Conservation (phyloP, 495 filamentous ascomycete genomes). For the Tuber borchii region DNA sequence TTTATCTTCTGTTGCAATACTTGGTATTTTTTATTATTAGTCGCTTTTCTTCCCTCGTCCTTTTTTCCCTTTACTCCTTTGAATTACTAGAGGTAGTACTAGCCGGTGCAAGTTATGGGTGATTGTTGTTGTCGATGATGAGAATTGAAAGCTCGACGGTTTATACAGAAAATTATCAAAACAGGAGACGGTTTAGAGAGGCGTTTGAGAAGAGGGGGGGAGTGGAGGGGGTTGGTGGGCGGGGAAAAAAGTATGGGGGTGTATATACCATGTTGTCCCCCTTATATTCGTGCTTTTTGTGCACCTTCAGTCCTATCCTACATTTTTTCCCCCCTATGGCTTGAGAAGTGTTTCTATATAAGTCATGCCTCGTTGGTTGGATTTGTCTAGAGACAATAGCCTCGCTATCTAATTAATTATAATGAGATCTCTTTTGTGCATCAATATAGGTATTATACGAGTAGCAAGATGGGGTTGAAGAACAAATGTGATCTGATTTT, state of each 20-base stretch:
- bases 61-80: not conserved
- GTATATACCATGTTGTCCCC: conserved; percentile 1
- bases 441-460: not conserved
- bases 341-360: conserved; percentile 2
- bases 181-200: not conserved
- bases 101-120: conserved; percentile 2
- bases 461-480: not conserved
- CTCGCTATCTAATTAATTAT: conserved; percentile 1
- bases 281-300: not conserved
- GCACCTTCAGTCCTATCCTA: not conserved
- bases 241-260: not conserved
- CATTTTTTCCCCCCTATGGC: not conserved
- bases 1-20: not conserved
- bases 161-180: not conserved
- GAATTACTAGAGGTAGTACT: conserved; percentile 4
- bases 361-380: not conserved
- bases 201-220: too few relatives aligned
- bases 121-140: not conserved
- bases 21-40: not conserved
- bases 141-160: not conserved
- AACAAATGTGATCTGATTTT: not conserved
- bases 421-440: not conserved
- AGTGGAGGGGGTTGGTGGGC: not conserved
- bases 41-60: not conserved
- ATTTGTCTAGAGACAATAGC: not conserved